Conservation (phyloP, 805 yeast species). For the Candida germanica region DNA sequence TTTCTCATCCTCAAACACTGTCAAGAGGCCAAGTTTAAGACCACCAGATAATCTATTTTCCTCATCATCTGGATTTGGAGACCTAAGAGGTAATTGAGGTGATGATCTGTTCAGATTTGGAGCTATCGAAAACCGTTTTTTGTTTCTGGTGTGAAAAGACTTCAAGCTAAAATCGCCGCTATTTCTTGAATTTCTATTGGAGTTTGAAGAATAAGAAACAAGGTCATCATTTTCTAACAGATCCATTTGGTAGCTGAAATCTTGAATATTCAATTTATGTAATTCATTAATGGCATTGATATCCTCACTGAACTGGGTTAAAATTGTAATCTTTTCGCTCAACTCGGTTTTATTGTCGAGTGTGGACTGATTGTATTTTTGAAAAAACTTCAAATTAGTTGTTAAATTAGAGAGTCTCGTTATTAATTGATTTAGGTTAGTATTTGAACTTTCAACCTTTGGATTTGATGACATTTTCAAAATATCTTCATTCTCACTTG, state of each 20-base stretch:
- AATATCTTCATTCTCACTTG: slow-evolving; percentile 9
- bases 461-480: slow-evolving; percentile 4
- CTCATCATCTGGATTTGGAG: slow-evolving; percentile 13
- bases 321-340: slow-evolving; percentile 35
- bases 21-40: slow-evolving; percentile 34
- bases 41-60: slow-evolving; percentile 35
- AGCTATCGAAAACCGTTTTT: slow-evolving; percentile 24
- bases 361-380: slow-evolving; percentile 35
- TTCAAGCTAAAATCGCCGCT: slow-evolving; percentile 26
- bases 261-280: slow-evolving; percentile 27
- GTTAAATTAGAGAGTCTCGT: slow-evolving; percentile 29
- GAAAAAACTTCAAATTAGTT: slow-evolving; percentile 34
- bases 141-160: slow-evolving; percentile 32
- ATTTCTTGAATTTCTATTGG: slow-evolving; percentile 19
- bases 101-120: neutral
- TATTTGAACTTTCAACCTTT: slow-evolving; percentile 3
- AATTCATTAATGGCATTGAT: slow-evolving; percentile 25
- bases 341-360: slow-evolving; percentile 25
- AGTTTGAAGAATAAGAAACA: slow-evolving; percentile 15
- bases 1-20: slow-evolving; percentile 34
- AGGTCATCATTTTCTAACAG: slow-evolving; percentile 6
- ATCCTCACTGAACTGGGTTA: slow-evolving; percentile 34
- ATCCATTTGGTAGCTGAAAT: slow-evolving; percentile 20
- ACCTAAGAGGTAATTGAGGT: slow-evolving; percentile 1
- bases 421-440: slow-evolving; percentile 25